Conservation (phyloP, 2,329 filamentous ascomycete species). For the Fusarium hostae region DNA sequence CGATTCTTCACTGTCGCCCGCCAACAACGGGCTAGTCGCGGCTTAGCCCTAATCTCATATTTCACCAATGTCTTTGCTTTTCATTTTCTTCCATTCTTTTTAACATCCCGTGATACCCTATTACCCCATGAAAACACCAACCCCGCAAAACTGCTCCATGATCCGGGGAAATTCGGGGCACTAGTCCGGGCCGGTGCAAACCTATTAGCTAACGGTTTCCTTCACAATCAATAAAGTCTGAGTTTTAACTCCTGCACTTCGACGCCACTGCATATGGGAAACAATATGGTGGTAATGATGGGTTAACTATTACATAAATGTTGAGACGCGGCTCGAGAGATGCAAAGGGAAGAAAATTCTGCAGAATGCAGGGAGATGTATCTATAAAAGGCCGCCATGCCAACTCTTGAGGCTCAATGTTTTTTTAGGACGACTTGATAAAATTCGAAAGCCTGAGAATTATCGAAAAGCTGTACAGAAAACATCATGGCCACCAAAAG, state of each 20-base stretch:
- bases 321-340: background rate
- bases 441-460: no score
- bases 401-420: background rate
- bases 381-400: constrained; percentile 14
- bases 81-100: constrained; percentile 3
- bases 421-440: background rate
- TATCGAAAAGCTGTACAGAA: background rate
- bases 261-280: background rate
- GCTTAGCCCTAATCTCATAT: background rate
- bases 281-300: background rate
- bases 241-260: constrained; percentile 9
- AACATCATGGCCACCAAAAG: constrained; percentile 5
- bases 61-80: background rate
- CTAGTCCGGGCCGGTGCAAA: constrained; percentile 23
- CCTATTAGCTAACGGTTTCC: constrained; percentile 35
- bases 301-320: constrained; percentile 29
- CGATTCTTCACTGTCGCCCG: background rate
- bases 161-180: constrained; percentile 31
- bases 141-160: constrained; percentile 28
- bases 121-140: constrained; percentile 35
- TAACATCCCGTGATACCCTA: constrained; percentile 6
- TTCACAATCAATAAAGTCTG: background rate
- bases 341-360: background rate
- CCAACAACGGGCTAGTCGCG: background rate
- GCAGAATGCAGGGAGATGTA: background rate